Evolutionary conservation across 495 filamentous ascomycete species (phyloP).

Genomic region (Rusavskia elegans): DNA sequence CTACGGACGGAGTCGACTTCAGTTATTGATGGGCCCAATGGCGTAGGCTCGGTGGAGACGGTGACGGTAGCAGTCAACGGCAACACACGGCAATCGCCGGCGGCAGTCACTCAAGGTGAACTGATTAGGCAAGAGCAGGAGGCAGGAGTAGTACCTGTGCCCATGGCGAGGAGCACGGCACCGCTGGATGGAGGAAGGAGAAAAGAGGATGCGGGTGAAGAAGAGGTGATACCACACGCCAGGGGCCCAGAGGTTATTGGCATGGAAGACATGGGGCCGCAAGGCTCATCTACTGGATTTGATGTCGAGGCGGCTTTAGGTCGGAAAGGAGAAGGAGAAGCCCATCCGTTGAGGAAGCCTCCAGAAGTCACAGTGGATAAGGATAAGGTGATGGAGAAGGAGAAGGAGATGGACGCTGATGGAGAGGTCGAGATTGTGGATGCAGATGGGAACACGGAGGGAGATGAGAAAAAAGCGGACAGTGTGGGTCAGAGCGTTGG

Average conservation of each 20-base stretch:
- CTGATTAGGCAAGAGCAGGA: slow-evolving; percentile 65
- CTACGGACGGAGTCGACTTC: slow-evolving; percentile 50
- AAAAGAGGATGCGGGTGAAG: slow-evolving; percentile 10
- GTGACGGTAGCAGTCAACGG: slow-evolving; percentile 54
- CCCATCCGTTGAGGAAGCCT: slow-evolving; percentile 6
- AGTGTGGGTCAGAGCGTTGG: neutral
- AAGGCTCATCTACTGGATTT: slow-evolving; percentile 26
- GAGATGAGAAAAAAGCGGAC: neutral
- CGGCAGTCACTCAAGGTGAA: slow-evolving; percentile 60
- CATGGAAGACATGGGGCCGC: slow-evolving; percentile 73
- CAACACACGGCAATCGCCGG: slow-evolving; percentile 10
- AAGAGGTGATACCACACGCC: slow-evolving; percentile 47
- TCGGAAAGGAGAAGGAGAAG: slow-evolving; percentile 4
- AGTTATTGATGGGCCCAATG: slow-evolving; percentile 56
- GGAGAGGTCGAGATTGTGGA: slow-evolving; percentile 1
- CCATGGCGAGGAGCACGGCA: slow-evolving; percentile 10
- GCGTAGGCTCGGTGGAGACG: slow-evolving; percentile 54
- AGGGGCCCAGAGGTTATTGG: slow-evolving; percentile 71
- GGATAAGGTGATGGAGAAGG: neutral
- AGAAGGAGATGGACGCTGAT: neutral
- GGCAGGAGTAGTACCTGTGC: slow-evolving; percentile 37
- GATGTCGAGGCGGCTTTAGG: slow-evolving; percentile 10
- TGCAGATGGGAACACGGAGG: neutral
- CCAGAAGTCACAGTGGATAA: neutral
- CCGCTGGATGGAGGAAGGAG: slow-evolving; percentile 3